Evolutionary conservation across 2,329 filamentous ascomycete genomes (phyloP).

Genomic region (Hypoxylon sp.): DNA sequence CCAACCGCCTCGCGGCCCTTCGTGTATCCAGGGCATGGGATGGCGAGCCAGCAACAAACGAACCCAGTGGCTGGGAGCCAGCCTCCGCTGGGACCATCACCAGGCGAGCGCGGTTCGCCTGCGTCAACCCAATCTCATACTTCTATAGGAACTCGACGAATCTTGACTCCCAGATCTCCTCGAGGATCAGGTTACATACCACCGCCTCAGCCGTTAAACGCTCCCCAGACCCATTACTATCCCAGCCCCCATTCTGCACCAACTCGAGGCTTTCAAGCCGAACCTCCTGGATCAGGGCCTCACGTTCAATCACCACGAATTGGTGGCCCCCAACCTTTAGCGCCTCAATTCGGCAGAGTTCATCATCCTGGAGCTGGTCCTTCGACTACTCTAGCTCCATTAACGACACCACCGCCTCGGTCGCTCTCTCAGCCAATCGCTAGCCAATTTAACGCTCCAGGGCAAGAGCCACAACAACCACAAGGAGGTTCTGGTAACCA

Average conservation of each 20-base stretch:
- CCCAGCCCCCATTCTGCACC: constrained; percentile 38
- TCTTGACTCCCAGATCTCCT: constrained; percentile 72
- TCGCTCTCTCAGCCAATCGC: constrained; percentile 51
- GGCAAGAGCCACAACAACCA: constrained; percentile 44
- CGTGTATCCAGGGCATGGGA: constrained; percentile 44
- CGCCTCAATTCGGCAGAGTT: constrained; percentile 49
- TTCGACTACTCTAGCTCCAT: constrained; percentile 45
- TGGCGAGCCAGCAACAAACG: constrained; percentile 44
- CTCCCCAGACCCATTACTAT: constrained; percentile 51
- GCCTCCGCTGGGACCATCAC: constrained; percentile 48
- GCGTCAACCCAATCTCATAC: constrained; percentile 51
- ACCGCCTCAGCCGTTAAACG: constrained; percentile 51
- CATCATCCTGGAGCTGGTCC: constrained; percentile 42
- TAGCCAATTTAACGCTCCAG: constrained; percentile 40
- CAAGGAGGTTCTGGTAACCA: constrained; percentile 36
- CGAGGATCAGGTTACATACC: constrained; percentile 62
- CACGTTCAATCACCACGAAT: constrained; percentile 44
- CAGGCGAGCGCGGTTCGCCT: constrained; percentile 54
- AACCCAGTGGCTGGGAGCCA: constrained; percentile 45
- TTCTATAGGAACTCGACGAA: constrained; percentile 59
- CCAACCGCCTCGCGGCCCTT: constrained; percentile 47
- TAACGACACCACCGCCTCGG: constrained; percentile 47
- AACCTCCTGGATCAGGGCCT: constrained; percentile 42
- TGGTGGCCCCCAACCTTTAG: constrained; percentile 44
- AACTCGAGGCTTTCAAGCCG: constrained; percentile 41